Base-by-base conservation (phyloP, 176 grass and related monocot genomes). In the Luzula sylvatica region DNA sequence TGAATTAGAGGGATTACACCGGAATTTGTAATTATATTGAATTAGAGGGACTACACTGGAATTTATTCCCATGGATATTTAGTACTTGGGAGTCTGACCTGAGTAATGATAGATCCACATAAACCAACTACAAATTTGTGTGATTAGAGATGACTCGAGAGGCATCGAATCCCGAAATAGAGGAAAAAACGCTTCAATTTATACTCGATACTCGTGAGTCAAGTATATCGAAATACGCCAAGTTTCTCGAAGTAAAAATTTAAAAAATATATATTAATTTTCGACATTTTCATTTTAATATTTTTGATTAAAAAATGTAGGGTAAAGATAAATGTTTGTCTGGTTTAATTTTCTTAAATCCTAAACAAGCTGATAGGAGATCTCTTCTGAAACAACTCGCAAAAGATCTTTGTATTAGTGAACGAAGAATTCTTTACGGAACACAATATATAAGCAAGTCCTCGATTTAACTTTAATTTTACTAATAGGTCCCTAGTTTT, bases 121-220 rank as follows among this genome's bases (percentile, higher is more conserved):
- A n/a, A n/a, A n/a, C n/a, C n/a, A n/a, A n/a, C n/a, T n/a, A n/a
- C n/a, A n/a, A 7, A 35, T 35, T 35, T 35, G 30, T 35, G 5
- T 35, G 57, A 40, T 71, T 82, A 56, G 68, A 96, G 92, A 96
- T 96, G 81, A 81, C 81, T 73, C 64, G 58, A 65, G 92, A 77
- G 51, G 77, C 92, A 52, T 86, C 92, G 1, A 80, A 79, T 61
- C 92, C 92, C 55, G 75, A 90, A 52, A 65, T 90, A 42, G 85
- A 96, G 43, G 92, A 96, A 32, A 25, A 82, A 23, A 72, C 77
- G 73, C 81, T 96, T 76, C 92, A 90, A 81, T 96, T 82, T 72
- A 76, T 96, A 59, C 72, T 86, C 68, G 92, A 96, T 77, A 74
- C 59, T 26, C 89, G 86, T 69, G 92, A 96, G 71, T 68, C 81